Evolutionary conservation across 1,139 yeast genomes (phyloP), one percentile per base, ranked within the genome.

Genomic region (Suhomyces bolitotheri): DNA sequence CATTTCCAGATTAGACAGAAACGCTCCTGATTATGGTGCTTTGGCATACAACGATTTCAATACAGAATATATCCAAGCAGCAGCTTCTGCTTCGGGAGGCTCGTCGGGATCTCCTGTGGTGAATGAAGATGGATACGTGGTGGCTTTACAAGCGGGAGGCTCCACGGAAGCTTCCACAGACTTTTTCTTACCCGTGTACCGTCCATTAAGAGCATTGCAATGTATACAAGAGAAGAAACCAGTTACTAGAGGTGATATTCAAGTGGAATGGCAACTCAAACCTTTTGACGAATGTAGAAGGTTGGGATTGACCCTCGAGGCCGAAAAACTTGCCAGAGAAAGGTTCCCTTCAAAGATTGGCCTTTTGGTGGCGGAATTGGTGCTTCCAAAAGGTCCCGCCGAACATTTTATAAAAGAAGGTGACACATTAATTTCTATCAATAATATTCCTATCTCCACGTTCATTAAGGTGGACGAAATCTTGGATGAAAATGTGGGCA

Each of bases 41-140:
- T 67, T 85, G 50, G 81, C 94, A n/a, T 90, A 89, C 58, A 88
- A 86, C 54, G 97, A 90, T 65, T 90, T 89, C 72, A 90, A 90
- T 58, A 90, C 97, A 1, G 96, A 88, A 59, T 90, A 90, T 62
- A 88, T 89, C 41, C 97, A 90, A 61, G 97, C 97, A 1, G 96
- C 97, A 11, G 96, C 97, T 1, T 78, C 90, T 47, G 96, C 97
- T 0, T 83, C 95, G 8, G 97, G 97, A 25, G 97, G 97, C 1
- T 88, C 96, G 1, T 82, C 95, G 34, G 97, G 97, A 4, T 88
- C 96, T 2, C 97, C 97, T 0, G 97, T 90, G 15, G 95, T 90
- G 7, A 78, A 88, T 56, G 80, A 84, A 35, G 84, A 86, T 50
- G 97, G 97, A 1, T 66, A 78, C 51, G 96, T 90, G 0, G 87